Evolutionary conservation across 805 yeast species (phyloP), one percentile per base, ranked within the genome.

Genomic region (Schwanniomyces polymorphus): DNA sequence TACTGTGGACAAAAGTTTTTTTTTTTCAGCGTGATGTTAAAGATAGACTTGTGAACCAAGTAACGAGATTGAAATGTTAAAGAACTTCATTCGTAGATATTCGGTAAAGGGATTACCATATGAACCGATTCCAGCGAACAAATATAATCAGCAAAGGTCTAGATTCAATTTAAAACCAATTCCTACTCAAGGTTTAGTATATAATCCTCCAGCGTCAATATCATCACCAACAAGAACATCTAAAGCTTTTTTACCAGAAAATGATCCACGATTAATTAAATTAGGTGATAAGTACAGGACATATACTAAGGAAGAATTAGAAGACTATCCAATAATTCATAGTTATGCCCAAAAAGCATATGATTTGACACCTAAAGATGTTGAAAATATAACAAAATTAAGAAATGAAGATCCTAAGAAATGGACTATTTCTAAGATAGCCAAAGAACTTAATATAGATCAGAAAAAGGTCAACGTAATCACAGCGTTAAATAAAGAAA

Each of bases 341-440:
- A 66, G 67, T 17, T 57, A 70, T 17, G 57, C 62, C 39, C 70
- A 69, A 12, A 78, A 78, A 53, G 68, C 67, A 25, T 81, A 84
- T 60, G 79, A 80, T 49, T 67, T 88, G 47, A 78, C 82, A 5
- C 82, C 82, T 9, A 78, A 74, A 27, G 80, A 82, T 26, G 80
- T 82, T 10, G 65, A 64, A 27, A 82, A 86, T 63, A 85, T 88
- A 47, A 72, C 71, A 52, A 57, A 67, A 37, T 70, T 86, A 53
- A 79, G 95, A 58, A 48, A 55, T 11, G 60, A 67, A 34, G 80
- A 87, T 56, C 92, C 94, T 1, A 70, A 68, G 26, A 71, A 66
- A 40, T 82, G 88, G 81, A 82, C 90, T 12, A 76, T 86, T 52
- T 75, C 78, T 46, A 76, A 73, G 11, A 72, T 88, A 45, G 89